phyloP scores from a whole-genome alignment of 805 yeast genomes.

The Wickerhamiella kurtzmanii region DNA sequence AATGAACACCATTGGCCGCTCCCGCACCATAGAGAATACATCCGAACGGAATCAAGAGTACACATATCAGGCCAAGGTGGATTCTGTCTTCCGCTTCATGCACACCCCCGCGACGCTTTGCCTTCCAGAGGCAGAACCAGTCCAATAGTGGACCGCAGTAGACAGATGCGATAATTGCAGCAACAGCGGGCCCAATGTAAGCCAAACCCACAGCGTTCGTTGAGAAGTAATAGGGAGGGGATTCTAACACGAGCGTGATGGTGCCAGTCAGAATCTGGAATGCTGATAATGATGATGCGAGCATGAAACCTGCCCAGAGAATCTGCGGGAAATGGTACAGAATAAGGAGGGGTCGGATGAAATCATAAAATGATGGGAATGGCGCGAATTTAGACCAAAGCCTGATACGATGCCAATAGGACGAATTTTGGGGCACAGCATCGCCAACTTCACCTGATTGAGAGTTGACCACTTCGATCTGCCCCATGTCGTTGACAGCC shows the following conservation, averaged over 20 bases:
- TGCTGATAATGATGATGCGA: not conserved
- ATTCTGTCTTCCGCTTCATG: conserved; percentile 47
- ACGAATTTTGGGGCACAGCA: no score
- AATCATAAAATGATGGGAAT: conserved; percentile 12
- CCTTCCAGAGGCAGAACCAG: conserved; percentile 35
- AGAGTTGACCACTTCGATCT: no score
- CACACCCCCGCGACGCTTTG: conserved; percentile 37
- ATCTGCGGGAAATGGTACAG: not conserved
- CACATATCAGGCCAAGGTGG: conserved; percentile 37
- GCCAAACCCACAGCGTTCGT: conserved; percentile 57
- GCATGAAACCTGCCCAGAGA: conserved; percentile 1
- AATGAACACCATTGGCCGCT: conserved; percentile 39
- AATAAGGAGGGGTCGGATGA: not conserved
- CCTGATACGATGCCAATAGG: not conserved
- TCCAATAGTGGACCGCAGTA: conserved; percentile 40
- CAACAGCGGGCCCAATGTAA: conserved; percentile 53
- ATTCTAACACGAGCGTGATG: conserved; percentile 9
- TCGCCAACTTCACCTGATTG: not conserved
- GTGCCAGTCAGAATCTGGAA: conserved; percentile 2
- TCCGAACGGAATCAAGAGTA: conserved; percentile 41
- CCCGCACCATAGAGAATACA: conserved; percentile 54
- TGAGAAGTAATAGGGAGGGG: conserved; percentile 51
- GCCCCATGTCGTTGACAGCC: not conserved
- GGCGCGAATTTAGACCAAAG: not conserved
- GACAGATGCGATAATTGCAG: conserved; percentile 40